Base-by-base conservation (phyloP, 306 rosid species). In the Hylodesmum podocarpum region DNA sequence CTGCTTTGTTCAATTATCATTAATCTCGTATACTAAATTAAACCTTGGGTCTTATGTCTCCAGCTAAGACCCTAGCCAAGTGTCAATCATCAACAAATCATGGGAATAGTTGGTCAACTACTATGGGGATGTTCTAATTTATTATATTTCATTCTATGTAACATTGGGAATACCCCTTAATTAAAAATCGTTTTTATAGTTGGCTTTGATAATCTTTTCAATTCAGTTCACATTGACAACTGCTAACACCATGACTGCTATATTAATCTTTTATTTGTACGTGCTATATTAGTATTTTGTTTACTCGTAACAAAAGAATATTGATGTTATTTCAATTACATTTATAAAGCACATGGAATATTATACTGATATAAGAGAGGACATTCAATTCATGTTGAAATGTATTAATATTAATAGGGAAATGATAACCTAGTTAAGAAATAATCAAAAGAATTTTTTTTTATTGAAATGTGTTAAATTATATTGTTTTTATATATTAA, bases 71-170 rank as follows among this genome's bases (percentile, higher is more conserved):
- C 59, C n/a, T 21, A 37, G 74, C 75, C 79, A 80, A 53, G 75
- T 72, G 83, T 80, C 83, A 80, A 54, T 65, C 70, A 80, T 80
- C 69, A 65, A 72, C 75, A 73, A 61, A 73, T 80, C 33, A 73
- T 65, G 50, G 73, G 69, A 14, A 6, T 8, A 12, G 33, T 73
- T 21, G 21, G 75, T 55, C 63, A 72, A 21, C 74, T 15, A 18
- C 41, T 50, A 43, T 18, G n/a, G 3, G 22, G 19, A 10, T 18
- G 39, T 9, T 51, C 21, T 13, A 59, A 31, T 78, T 64, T 64
- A 61, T 31, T 6, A 28, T 25, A 22, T 53, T 10, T 58, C 55
- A 49, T 16, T 49, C 27, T 51, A 21, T 21, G 1, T 34, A 37
- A 18, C 44, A 4, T 33, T 18, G 44, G 43, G 34, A 27, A 33